Percentiles rank a stretch among this genome's conserved stretches.
Evolutionary conservation across 345 rosid species (phyloP).

Genomic region (Eucalyptus globulus): DNA sequence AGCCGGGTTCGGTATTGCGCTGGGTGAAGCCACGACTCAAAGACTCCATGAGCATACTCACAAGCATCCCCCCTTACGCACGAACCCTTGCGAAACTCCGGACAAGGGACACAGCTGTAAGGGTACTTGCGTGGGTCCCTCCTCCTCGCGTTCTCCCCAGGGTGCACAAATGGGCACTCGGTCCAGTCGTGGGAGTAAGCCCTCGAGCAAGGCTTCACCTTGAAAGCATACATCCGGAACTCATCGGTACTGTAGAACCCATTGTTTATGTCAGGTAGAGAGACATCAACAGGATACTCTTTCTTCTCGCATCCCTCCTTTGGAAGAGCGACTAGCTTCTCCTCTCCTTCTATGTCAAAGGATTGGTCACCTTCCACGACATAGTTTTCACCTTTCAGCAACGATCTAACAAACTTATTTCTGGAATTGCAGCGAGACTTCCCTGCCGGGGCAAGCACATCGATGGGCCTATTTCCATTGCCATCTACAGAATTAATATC

Average conservation of each 20-base stretch:
- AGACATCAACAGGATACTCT: slow-evolving; percentile 71
- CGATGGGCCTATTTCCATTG: slow-evolving; percentile 55
- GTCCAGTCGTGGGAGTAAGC: slow-evolving; percentile 99
- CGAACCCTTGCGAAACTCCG: slow-evolving; percentile 91
- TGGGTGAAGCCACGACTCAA: slow-evolving; percentile 99
- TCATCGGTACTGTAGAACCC: slow-evolving; percentile 83
- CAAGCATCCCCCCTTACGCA: slow-evolving; percentile 87
- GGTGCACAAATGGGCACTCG: slow-evolving; percentile 96
- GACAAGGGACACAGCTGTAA: slow-evolving; percentile 95
- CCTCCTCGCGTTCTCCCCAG: slow-evolving; percentile 98
- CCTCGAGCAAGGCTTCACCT: slow-evolving; percentile 96
- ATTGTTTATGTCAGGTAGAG: slow-evolving; percentile 80
- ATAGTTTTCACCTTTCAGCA: slow-evolving; percentile 32
- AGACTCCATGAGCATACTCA: slow-evolving; percentile 94
- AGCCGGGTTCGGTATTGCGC: slow-evolving; percentile 90
- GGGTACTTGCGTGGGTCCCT: slow-evolving; percentile 94
- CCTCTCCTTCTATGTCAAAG: slow-evolving; percentile 23
- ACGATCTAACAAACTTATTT: slow-evolving; percentile 33
- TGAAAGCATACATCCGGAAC: slow-evolving; percentile 86
- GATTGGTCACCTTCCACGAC: not conserved
- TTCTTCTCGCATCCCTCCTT: slow-evolving; percentile 50
- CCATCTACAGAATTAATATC: slow-evolving; percentile 39
- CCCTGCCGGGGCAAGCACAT: slow-evolving; percentile 20
- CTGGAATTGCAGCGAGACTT: slow-evolving; percentile 26
- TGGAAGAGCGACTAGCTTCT: slow-evolving; percentile 1